Evolutionary conservation across 2,329 filamentous ascomycete species (phyloP), one percentile per base, ranked within the genome.

Genomic region (Amphichorda felina): DNA sequence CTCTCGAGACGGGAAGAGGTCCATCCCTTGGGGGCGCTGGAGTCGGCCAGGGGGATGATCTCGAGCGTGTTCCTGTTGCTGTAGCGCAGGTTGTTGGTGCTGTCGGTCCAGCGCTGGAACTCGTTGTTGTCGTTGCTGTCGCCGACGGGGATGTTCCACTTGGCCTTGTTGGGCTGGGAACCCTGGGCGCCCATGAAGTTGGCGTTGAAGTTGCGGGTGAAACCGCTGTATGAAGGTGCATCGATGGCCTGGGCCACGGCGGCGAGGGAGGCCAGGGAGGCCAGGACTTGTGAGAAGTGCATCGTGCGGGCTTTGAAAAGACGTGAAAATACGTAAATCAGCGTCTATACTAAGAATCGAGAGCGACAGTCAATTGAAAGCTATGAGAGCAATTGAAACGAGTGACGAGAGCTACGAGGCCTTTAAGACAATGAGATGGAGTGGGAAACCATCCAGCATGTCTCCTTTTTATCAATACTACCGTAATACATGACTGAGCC

Each of bases 1-100:
- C 62, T 61, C 54, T 75, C 70, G 44, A 75, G 60, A 13, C 70
- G 67, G 25, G 56, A 66, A 1, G 71, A 75, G 0, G 68, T 72
- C 71, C 71, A 75, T n/a, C 49, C 50, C 3, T 39, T 38, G 19
- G 49, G 44, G 3, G 57, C 59, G 3, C 45, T 43, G 3, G 50
- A 38, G 14, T 59, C 55, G 34, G 56, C 55, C 41, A 54, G 56
- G 2, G 71, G 70, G 19, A 72, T 56, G 30, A 75, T 50, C 45
- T 72, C 67, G 3, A 75, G 47, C 1, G 69, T 68, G 32, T 55
- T 54, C 26, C 60, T 59, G 24, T 70, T 70, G 25, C 60, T 69
- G 34, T 68, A 51, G 39, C 70, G 67, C 11, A 74, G 40, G 50
- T 73, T 75, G 16, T 44, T 41, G 41, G 52, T 60, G 36, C 56